Conservation (phyloP, 2,329 filamentous ascomycete genomes). For the Apiospora phragmitis region DNA sequence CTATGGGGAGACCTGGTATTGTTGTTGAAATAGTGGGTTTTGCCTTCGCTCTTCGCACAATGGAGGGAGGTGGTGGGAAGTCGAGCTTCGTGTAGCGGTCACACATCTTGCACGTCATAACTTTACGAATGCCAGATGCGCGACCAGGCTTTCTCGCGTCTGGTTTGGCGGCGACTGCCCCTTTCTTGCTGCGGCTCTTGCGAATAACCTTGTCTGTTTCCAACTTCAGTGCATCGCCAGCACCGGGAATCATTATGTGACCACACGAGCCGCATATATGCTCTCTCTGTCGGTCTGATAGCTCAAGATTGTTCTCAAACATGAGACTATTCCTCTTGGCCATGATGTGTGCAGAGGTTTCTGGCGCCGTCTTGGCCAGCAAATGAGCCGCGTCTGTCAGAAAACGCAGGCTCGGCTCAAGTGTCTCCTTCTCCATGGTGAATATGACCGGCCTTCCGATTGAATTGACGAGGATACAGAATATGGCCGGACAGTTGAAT, state of each 20-base stretch:
- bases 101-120: constrained; percentile 48
- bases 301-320: constrained; percentile 44
- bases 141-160: neutral
- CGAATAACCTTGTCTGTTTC: constrained; percentile 46
- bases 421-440: constrained; percentile 18
- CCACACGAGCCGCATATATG: constrained; percentile 62
- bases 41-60: constrained; percentile 18
- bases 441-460: no score
- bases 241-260: constrained; percentile 57
- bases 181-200: constrained; percentile 36
- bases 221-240: constrained; percentile 41
- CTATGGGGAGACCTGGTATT: neutral
- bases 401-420: constrained; percentile 36
- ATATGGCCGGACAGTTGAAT: neutral
- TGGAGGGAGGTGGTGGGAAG: constrained; percentile 38
- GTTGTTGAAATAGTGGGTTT: neutral
- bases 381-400: constrained; percentile 62
- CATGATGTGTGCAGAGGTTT: constrained; percentile 62
- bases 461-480: neutral
- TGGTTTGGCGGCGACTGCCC: constrained; percentile 22
- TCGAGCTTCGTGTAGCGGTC: constrained; percentile 41
- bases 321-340: constrained; percentile 51
- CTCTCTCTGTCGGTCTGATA: constrained; percentile 51
- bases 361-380: constrained; percentile 51
- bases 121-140: constrained; percentile 31